Evolutionary conservation across 148 eudicot genomes (phyloP).

Genomic region (Arbutus unedo): DNA sequence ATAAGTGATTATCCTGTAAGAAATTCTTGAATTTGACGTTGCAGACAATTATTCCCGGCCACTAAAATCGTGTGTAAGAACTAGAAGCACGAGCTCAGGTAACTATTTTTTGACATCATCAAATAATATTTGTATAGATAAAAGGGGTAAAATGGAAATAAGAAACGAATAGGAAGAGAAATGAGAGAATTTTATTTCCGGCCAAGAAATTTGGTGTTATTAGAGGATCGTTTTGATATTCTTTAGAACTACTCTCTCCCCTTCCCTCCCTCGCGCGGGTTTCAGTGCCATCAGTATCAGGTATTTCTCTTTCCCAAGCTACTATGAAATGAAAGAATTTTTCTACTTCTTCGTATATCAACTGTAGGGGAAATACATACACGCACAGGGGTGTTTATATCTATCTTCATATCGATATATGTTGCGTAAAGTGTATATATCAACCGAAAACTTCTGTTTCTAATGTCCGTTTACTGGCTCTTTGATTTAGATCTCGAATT

Average conservation of each 20-base stretch:
- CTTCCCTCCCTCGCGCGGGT: neutral
- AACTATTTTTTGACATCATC: no score
- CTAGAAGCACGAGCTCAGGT: no score
- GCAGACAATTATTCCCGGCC: no score
- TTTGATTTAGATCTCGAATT: neutral
- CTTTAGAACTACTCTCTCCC: neutral
- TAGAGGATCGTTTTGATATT: neutral
- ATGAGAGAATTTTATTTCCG: no score
- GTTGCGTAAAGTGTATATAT: neutral
- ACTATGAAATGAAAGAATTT: neutral
- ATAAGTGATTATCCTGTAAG: no score
- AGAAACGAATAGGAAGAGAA: no score
- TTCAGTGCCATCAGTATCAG: neutral
- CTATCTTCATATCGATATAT: neutral
- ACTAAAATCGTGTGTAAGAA: no score
- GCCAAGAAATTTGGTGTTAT: no score
- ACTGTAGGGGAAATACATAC: neutral
- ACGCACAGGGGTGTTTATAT: neutral
- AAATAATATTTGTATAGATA: no score
- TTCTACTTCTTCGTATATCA: neutral
- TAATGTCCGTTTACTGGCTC: neutral
- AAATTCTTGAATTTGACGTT: no score
- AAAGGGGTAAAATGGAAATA: no score
- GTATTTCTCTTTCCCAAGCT: neutral
- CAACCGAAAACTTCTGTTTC: neutral